Evolutionary conservation across 2,329 filamentous ascomycete genomes (phyloP).

Genomic region (Anthostomella pinea): DNA sequence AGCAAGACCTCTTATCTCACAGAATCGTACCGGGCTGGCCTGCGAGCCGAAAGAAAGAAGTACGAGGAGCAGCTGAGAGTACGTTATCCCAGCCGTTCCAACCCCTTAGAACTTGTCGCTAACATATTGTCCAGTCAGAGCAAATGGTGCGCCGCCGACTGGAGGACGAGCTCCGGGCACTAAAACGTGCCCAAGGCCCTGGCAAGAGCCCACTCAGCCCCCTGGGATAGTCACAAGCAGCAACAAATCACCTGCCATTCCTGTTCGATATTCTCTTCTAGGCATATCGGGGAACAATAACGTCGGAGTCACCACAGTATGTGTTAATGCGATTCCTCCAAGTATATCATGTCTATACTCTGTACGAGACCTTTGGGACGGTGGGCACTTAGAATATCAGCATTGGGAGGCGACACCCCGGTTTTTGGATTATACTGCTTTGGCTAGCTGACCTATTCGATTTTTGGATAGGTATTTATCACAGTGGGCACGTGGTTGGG

Average conservation of each 20-base stretch:
- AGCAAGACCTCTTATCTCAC: constrained; percentile 32
- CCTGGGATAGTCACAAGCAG: constrained; percentile 9
- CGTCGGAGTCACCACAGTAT: not conserved
- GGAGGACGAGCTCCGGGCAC: constrained; percentile 31
- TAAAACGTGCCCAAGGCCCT: constrained; percentile 30
- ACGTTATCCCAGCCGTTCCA: constrained; percentile 11
- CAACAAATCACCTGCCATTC: constrained; percentile 7
- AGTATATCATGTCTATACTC: not conserved
- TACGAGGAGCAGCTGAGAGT: constrained; percentile 34
- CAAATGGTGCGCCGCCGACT: constrained; percentile 31
- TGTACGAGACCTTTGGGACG: constrained; percentile 6
- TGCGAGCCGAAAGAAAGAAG: constrained; percentile 34
- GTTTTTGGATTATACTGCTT: constrained; percentile 10
- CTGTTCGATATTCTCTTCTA: constrained; percentile 4
- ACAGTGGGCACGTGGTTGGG: no score
- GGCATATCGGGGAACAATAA: not conserved
- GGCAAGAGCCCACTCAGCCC: constrained; percentile 27
- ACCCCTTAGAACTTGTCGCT: constrained; percentile 6
- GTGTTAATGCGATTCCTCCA: not conserved
- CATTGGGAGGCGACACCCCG: constrained; percentile 13
- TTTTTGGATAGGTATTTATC: no score
- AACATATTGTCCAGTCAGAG: constrained; percentile 25
- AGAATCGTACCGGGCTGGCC: constrained; percentile 31
- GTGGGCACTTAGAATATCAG: constrained; percentile 14
- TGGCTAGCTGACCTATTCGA: constrained; percentile 13